Base-by-base conservation (phyloP, 2,329 filamentous ascomycete genomes). In the Botrytis cinerea region DNA sequence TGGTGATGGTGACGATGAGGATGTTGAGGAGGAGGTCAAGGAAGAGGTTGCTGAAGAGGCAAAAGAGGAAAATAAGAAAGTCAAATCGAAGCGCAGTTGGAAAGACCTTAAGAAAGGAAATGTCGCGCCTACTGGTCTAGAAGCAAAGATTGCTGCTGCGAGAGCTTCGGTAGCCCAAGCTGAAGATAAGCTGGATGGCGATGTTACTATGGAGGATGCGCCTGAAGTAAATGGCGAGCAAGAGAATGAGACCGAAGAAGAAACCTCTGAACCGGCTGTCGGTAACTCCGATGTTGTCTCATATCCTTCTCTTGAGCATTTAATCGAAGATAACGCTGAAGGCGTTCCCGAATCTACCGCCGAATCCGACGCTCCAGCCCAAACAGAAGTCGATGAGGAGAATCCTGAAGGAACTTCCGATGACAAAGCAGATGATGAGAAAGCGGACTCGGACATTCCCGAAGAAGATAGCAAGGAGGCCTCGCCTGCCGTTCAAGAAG, bases 61-160 rank as follows among this genome's bases (percentile, higher is more conserved):
- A 10, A 43, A 43, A 40, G 35, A 28, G 35, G 66, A 32, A 35
- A 68, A 12, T 35, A 68, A 68, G 35, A 57, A 68, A 40, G 9
- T 68, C 25, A 68, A 71, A 59, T n/a, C 54, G 57, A 71, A 71
- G 59, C 40, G 54, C 69, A 71, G 66, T 51, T 57, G 48, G 66
- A 57, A 68, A 9, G 66, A 57, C 14, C 48, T 68, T 8, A 57
- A 68, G 25, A 32, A 43, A 18, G 66, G 48, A 69, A 69, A 57
- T 43, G 48, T 69, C 2, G 48, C 48, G 38, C 66, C 66, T 22
- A 28, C n/a, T 20, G 48, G 66, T 16, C 66, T 69, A 2, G 66
- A 69, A 38, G 48, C 18, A 20, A 69, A 69, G 38, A 69, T 69
- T 59, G 48, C 48, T 57, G 66, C 48, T 43, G 66, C 66, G 6